Base-by-base conservation (phyloP, 495 filamentous ascomycete species). In the Coniosporium apollinis region DNA sequence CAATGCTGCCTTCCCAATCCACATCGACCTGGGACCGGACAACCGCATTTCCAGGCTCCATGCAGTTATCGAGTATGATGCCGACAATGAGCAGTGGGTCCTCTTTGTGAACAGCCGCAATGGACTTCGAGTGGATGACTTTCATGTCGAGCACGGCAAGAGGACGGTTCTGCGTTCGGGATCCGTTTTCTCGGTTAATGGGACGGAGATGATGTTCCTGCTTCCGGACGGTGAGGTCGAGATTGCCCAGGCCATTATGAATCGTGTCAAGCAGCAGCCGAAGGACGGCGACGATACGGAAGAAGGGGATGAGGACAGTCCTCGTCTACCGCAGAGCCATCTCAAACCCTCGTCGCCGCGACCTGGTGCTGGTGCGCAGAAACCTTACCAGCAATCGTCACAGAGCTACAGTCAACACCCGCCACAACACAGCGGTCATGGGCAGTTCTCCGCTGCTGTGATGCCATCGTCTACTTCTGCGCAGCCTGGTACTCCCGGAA, bases 121-220 rank as follows among this genome's bases (percentile, higher is more conserved):
- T 55, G 82, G 84, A 15, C 68, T 92, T 13, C 79, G 76, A 44
- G 60, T 94, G 9, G 78, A 97, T 51, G 79, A 82, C 38, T 41
- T 52, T 10, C 55, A 64, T 13, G 61, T 89, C 25, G 78, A 75
- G 48, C 65, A 70, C 33, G 76, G 74, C 20, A 60, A 73, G 25
- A 66, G 70, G 18, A 66, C 68, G 18, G 56, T 69, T 14, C 65
- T 97, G 22, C 66, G 69, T 14, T 87, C 82, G 51, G 89, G 89
- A 21, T 72, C 82, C 50, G 79, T 96, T 33, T 76, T 97, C 36
- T 82, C 91, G 47, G 77, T 94, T 54, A 79, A 75, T 39, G 83
- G 83, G 30, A 74, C 82, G 4, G 84, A 96, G 60, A 97, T 97
- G 89, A 84, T 96, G 71, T 97, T 96, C 59, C 79, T 94, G 13